phyloP scores from a whole-genome alignment of 495 filamentous ascomycete species.

The Hapsidospora chrysogenum region DNA sequence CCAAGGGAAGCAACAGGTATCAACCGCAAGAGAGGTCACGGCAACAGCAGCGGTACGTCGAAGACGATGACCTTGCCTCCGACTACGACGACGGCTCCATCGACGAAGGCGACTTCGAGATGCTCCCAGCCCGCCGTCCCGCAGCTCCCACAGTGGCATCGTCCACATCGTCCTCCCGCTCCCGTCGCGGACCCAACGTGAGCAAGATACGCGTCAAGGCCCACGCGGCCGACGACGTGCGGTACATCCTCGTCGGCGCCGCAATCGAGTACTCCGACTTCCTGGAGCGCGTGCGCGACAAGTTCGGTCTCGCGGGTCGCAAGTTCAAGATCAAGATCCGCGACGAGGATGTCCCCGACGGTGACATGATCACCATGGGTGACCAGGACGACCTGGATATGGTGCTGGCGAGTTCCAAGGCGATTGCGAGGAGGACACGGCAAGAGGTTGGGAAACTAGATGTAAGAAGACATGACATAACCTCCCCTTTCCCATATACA shows the following conservation, averaged over 20 bases:
- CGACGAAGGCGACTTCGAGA: constrained; percentile 71
- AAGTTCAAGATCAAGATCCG: constrained; percentile 71
- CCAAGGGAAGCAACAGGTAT: constrained; percentile 19
- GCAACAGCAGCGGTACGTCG: constrained; percentile 43
- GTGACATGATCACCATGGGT: constrained; percentile 90
- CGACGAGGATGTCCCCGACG: constrained; percentile 56
- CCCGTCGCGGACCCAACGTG: constrained; percentile 26
- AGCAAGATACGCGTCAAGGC: constrained; percentile 74
- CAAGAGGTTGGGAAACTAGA: constrained; percentile 89
- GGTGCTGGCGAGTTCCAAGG: constrained; percentile 49
- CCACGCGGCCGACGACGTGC: constrained; percentile 70
- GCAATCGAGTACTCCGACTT: constrained; percentile 62
- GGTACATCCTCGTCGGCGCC: constrained; percentile 75
- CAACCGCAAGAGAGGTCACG: constrained; percentile 13
- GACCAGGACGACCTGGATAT: constrained; percentile 94
- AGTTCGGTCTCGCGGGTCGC: constrained; percentile 51
- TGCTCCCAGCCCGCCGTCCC: constrained; percentile 29
- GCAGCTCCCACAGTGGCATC: neutral
- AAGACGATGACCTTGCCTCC: constrained; percentile 54
- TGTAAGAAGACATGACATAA: constrained; percentile 36
- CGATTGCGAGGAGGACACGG: constrained; percentile 52
- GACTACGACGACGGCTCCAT: constrained; percentile 53
- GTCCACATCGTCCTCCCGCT: constrained; percentile 12
- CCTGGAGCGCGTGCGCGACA: constrained; percentile 58
- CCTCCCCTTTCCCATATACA: neutral